These are phyloP conservation scores for Poa annua DNA, from an alignment of 176 grass and related monocot genomes.

Conservation along the genomic window DNA sequence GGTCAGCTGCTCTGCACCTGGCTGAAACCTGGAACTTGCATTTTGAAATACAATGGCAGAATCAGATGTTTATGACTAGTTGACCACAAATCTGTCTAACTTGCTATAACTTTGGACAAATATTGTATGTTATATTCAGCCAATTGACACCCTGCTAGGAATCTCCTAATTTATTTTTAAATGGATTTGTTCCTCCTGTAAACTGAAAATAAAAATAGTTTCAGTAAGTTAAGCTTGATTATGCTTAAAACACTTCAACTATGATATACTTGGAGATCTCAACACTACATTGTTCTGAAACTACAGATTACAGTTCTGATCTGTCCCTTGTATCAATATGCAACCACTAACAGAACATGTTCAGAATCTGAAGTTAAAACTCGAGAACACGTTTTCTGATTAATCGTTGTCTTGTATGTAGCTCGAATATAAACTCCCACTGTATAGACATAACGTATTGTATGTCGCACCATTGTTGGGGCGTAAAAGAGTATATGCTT, in stretches of 20 bases:
- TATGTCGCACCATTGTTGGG: no score
- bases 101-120: background rate
- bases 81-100: background rate
- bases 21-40: no score
- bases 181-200: background rate
- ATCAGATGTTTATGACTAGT: no score
- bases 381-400: constrained; percentile 34
- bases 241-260: background rate
- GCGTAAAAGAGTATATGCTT: no score
- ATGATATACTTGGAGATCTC: constrained; percentile 16
- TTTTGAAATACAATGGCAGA: no score
- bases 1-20: no score
- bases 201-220: constrained; percentile 11
- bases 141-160: no score
- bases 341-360: constrained; percentile 85
- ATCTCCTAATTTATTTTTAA: no score
- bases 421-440: no score
- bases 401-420: no score
- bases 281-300: background rate
- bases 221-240: background rate
- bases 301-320: background rate
- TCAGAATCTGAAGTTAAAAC: constrained; percentile 82
- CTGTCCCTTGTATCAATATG: constrained; percentile 32
- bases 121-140: background rate
- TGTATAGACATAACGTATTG: no score